Conservation (phyloP, 169 alveolate genomes). For the Theileria parva region DNA sequence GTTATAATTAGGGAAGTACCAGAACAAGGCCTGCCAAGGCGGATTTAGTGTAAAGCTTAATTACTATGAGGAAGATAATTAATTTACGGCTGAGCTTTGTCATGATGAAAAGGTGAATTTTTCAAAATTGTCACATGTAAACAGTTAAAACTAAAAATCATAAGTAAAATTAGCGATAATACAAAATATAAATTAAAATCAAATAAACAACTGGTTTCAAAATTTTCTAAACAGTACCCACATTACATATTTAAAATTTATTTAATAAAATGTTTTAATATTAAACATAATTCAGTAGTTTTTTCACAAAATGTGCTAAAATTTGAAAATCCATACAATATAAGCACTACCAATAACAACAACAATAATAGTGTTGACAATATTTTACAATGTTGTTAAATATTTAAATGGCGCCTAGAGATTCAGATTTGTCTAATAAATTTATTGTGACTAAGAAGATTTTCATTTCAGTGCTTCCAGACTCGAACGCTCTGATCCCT, state of each 20-base stretch:
- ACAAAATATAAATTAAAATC: no score
- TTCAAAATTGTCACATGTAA: not conserved
- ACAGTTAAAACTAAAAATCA: not conserved
- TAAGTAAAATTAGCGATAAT: not conserved
- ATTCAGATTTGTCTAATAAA: conserved; percentile 14
- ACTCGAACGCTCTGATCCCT: conserved; percentile 37
- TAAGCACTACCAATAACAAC: not conserved
- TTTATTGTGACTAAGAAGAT: conserved; percentile 49
- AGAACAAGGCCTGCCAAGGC: no score
- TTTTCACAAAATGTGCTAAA: not conserved
- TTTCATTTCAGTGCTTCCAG: conserved; percentile 49
- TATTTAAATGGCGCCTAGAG: conserved; percentile 18
- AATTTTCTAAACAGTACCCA: not conserved
- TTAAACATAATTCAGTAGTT: not conserved
- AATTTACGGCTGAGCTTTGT: no score
- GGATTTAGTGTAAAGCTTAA: no score
- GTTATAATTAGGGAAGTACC: no score
- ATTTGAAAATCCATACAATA: not conserved
- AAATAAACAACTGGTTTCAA: not conserved
- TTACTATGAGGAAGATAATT: no score
- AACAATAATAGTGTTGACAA: not conserved
- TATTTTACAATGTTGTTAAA: not conserved
- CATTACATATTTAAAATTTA: not conserved
- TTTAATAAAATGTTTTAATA: not conserved
- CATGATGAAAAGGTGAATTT: not conserved